Conservation (phyloP, 73 alveolate species). For the Uronychia setigera region DNA sequence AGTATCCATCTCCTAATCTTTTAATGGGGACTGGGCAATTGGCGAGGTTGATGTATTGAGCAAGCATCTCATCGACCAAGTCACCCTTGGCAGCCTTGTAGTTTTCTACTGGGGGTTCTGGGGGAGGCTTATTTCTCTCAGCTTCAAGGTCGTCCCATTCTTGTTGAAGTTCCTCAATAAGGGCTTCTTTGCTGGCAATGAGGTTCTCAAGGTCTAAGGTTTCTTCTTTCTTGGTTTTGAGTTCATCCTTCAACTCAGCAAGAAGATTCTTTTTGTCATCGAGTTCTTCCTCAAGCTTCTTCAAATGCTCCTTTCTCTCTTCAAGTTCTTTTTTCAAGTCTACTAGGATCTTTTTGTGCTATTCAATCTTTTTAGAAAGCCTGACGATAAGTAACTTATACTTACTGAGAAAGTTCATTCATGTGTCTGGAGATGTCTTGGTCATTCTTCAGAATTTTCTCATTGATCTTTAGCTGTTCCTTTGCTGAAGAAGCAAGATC, state of each 20-base stretch:
- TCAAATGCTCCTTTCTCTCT: conserved; percentile 14
- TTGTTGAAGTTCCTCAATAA: conserved; percentile 4
- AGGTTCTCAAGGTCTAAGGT: not conserved
- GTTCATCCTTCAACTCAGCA: conserved; percentile 23
- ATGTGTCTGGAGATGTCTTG: conserved; percentile 37
- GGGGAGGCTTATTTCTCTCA: conserved; percentile 24
- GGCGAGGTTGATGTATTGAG: conserved; percentile 60
- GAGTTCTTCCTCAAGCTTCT: conserved; percentile 24
- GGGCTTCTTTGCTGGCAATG: conserved; percentile 6
- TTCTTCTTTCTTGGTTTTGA: conserved; percentile 25
- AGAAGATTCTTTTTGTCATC: conserved; percentile 20
- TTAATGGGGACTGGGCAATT: conserved; percentile 66
- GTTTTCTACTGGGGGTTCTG: conserved; percentile 7
- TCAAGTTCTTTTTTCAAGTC: conserved; percentile 2
- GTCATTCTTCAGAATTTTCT: conserved; percentile 30
- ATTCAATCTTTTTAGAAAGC: conserved; percentile 19
- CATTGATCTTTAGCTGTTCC: conserved; percentile 26
- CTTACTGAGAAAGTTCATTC: conserved; percentile 27
- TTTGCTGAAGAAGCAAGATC: conserved; percentile 18
- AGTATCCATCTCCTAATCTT: conserved; percentile 70
- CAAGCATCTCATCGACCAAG: conserved; percentile 64
- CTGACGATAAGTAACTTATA: no score
- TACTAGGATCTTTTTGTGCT: conserved; percentile 26
- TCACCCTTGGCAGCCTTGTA: conserved; percentile 64
- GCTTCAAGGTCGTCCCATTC: conserved; percentile 19